phyloP scores from a whole-genome alignment of 2,329 filamentous ascomycete species.

The Bipolaris sorokiniana region DNA sequence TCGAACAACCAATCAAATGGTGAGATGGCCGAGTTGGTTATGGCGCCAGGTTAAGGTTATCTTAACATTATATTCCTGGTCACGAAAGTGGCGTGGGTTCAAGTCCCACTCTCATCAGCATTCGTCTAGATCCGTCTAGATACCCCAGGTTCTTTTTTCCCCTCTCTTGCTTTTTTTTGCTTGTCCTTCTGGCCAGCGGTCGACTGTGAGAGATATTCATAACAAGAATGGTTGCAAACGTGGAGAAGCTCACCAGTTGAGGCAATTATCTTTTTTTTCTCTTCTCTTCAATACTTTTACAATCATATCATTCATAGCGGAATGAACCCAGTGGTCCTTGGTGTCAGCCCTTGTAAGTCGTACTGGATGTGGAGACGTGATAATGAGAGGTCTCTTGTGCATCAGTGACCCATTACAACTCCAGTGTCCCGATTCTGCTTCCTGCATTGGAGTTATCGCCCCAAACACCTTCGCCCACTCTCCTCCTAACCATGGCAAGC shows the following conservation, averaged over 20 bases:
- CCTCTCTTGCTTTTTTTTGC: background rate
- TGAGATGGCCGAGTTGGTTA: slow-evolving; percentile 18
- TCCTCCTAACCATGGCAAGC: slow-evolving; percentile 49
- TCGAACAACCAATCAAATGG: slow-evolving; percentile 5
- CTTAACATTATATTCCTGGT: slow-evolving; percentile 35
- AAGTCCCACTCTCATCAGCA: slow-evolving; percentile 49
- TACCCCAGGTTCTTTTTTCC: slow-evolving; percentile 30
- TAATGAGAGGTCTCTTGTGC: background rate
- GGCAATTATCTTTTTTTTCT: no score
- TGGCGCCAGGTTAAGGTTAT: slow-evolving; percentile 18
- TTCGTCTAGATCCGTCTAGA: slow-evolving; percentile 29
- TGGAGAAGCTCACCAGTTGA: background rate
- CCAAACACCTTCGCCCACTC: slow-evolving; percentile 53
- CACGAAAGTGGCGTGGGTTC: slow-evolving; percentile 49
- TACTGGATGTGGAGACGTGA: background rate
- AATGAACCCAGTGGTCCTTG: background rate
- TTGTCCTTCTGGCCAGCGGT: background rate
- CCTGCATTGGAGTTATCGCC: slow-evolving; percentile 51
- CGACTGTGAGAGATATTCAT: background rate
- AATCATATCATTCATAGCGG: background rate
- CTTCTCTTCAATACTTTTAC: background rate
- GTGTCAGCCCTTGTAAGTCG: background rate
- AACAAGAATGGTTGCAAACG: background rate
- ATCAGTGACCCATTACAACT: slow-evolving; percentile 22
- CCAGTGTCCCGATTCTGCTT: slow-evolving; percentile 55